Conservation (phyloP, 1,284 basidiomycete species). For the Boletus sp. region DNA sequence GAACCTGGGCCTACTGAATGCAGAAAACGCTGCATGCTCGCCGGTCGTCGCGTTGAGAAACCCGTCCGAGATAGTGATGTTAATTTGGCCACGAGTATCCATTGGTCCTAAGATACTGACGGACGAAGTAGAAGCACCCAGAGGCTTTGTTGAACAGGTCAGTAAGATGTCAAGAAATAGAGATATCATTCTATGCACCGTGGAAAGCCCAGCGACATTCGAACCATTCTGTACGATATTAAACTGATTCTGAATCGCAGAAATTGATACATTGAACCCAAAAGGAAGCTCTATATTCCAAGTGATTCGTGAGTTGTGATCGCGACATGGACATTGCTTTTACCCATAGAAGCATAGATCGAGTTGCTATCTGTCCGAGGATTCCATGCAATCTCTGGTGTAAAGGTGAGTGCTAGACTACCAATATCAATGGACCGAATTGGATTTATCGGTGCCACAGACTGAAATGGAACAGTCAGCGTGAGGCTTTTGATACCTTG, state of each 20-base stretch:
- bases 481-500: slow-evolving; percentile 55
- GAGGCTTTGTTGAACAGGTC: slow-evolving; percentile 39
- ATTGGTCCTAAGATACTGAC: slow-evolving; percentile 49
- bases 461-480: slow-evolving; percentile 61
- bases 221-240: slow-evolving; percentile 53
- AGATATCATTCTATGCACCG: slow-evolving; percentile 37
- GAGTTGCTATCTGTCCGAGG: slow-evolving; percentile 56
- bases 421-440: slow-evolving; percentile 68
- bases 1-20: slow-evolving; percentile 47
- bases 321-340: slow-evolving; percentile 13
- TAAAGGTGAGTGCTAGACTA: slow-evolving; percentile 58
- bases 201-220: slow-evolving; percentile 52
- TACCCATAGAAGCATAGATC: slow-evolving; percentile 57
- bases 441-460: slow-evolving; percentile 54
- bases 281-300: slow-evolving; percentile 59
- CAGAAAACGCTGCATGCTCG: slow-evolving; percentile 50
- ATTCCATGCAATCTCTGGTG: slow-evolving; percentile 52
- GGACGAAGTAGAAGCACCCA: slow-evolving; percentile 56
- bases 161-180: slow-evolving; percentile 2
- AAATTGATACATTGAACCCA: slow-evolving; percentile 68
- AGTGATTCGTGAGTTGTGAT: neutral
- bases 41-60: slow-evolving; percentile 48
- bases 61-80: slow-evolving; percentile 61
- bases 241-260: slow-evolving; percentile 64
- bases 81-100: slow-evolving; percentile 63